Evolutionary conservation across 1,139 yeast species (phyloP).

Genomic region (Candida tunisiensis): DNA sequence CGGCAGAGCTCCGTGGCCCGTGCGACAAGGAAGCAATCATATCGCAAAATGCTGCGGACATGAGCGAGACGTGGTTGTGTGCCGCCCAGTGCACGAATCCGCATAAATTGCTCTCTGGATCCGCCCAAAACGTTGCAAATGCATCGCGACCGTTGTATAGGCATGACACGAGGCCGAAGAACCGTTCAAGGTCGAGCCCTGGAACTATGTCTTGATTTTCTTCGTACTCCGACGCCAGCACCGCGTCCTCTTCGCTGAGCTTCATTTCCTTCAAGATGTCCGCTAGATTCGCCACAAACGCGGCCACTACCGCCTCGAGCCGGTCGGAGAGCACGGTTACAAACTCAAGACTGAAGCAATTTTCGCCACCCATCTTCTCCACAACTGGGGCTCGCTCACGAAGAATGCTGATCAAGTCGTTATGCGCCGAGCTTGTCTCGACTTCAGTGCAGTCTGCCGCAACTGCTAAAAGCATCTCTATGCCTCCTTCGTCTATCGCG

Average conservation of each 20-base stretch:
- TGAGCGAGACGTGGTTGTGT: conserved; percentile 65
- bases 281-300: conserved; percentile 58
- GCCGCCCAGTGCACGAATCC: conserved; percentile 88
- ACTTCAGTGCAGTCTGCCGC: conserved; percentile 52
- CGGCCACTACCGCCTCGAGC: conserved; percentile 30
- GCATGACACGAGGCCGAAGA: conserved; percentile 62
- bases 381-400: conserved; percentile 34
- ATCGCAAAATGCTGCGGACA: conserved; percentile 68
- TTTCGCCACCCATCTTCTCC: conserved; percentile 21
- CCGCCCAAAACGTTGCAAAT: conserved; percentile 46
- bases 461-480: conserved; percentile 59
- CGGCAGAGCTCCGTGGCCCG: conserved; percentile 33
- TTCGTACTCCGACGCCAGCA: conserved; percentile 33
- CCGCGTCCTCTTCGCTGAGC: conserved; percentile 73
- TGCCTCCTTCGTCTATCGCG: conserved; percentile 52
- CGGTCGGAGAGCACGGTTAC: conserved; percentile 6
- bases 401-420: too few species aligned
- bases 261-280: conserved; percentile 65
- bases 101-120: conserved; percentile 40
- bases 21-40: conserved; percentile 60
- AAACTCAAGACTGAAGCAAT: conserved; percentile 8
- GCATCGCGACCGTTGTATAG: conserved; percentile 47
- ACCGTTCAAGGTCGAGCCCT: conserved; percentile 75
- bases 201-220: conserved; percentile 30
- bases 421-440: too few species aligned